Evolutionary conservation across 2,329 filamentous ascomycete species (phyloP).

Genomic region (Nothophaeocryptopus gaeumannii): DNA sequence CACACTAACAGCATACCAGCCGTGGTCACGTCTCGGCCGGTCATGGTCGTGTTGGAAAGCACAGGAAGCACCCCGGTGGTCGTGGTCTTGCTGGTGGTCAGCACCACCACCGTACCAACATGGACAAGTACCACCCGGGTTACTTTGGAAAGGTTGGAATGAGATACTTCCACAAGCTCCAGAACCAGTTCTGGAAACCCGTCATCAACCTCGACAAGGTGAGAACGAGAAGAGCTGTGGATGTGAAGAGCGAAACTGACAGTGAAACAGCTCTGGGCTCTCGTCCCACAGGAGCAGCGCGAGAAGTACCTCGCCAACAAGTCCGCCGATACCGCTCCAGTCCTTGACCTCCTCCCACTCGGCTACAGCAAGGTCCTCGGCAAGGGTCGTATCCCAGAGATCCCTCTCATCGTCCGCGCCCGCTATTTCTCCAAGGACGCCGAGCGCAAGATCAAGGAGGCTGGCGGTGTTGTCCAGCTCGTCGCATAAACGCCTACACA

Average conservation of each 20-base stretch:
- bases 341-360: slow-evolving; percentile 94
- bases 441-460: slow-evolving; percentile 98
- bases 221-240: slow-evolving; percentile 21
- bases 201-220: slow-evolving; percentile 99
- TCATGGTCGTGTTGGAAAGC: slow-evolving; percentile 98
- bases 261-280: slow-evolving; percentile 74
- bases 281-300: slow-evolving; percentile 88
- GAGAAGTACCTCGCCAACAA: slow-evolving; percentile 85
- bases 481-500: slow-evolving; percentile 65
- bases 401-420: slow-evolving; percentile 91
- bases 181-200: slow-evolving; percentile 97
- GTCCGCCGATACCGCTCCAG: slow-evolving; percentile 90
- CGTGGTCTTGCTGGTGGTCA: slow-evolving; percentile 94
- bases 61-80: slow-evolving; percentile 83
- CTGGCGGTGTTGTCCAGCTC: slow-evolving; percentile 92
- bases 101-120: slow-evolving; percentile 95
- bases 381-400: slow-evolving; percentile 91
- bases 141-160: slow-evolving; percentile 83
- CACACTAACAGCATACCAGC: slow-evolving; percentile 46
- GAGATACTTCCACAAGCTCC: slow-evolving; percentile 85
- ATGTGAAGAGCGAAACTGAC: neutral
- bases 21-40: slow-evolving; percentile 98
- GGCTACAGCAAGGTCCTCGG: slow-evolving; percentile 99
- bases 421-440: slow-evolving; percentile 94
- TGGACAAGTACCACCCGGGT: slow-evolving; percentile 94